Evolutionary conservation across 768 basidiomycete species (phyloP), one percentile per base, ranked within the genome.

Genomic region (Hygrocybe punicea): DNA sequence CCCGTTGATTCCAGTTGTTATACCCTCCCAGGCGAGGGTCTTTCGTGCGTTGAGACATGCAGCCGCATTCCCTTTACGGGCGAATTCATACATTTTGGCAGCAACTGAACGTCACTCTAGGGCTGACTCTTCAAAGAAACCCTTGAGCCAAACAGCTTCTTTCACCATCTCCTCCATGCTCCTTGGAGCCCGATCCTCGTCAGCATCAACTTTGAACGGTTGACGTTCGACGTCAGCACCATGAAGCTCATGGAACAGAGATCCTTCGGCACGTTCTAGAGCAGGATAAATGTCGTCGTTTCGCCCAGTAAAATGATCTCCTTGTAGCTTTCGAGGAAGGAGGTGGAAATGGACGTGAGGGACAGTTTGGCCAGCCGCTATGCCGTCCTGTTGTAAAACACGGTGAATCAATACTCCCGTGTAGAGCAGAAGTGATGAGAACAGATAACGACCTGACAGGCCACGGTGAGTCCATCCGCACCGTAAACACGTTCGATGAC

Each of bases 311-410:
- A 90, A 92, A 19, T 71, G 75, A 70, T 92, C 90, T 10, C 86
- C 86, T 47, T 75, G 76, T 33, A 79, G 73, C 65, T 85, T 85
- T 2, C 96, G 84, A 19, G 97, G 97, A 4, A 99, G 73, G 25
- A 98, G 72, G 68, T 99, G 97, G 63, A 97, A 88, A 71, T 99
- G 97, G n/a, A 98, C 92, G 67, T 98, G 97, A 1, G 91, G 85
- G n/a, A 93, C 84, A 29, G 72, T 75, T 67, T 81, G 80, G 0
- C 93, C 94, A 1, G 94, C 90, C 13, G 89, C 90, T 59, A 79
- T 80, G 11, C 95, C 94, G 65, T 98, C 93, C 91, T 93, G 63
- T 13, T 42, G 8, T 50, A n/a, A 4, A 16, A 33, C 9, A 24
- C 4, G 40, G 5, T 36, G 29, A 29, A 29, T 29, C 29, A 29